These are phyloP conservation scores for Leishmania guyanensis DNA, from an alignment of 208 protist genomes.

Conservation along the genomic window DNA sequence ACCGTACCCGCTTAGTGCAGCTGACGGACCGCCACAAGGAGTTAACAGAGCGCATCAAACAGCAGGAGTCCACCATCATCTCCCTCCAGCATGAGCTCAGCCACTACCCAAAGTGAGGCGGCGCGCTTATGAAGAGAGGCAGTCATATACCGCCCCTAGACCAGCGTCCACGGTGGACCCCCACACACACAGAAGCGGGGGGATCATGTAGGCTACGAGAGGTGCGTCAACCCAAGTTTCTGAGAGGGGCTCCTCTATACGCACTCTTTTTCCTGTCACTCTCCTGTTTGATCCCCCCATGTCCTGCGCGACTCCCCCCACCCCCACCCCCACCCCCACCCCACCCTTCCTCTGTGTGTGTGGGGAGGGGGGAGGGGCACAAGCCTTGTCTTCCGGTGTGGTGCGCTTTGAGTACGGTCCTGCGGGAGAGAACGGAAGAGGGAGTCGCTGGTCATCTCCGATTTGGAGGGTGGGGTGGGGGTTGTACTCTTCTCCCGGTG, in stretches of 20 bases:
- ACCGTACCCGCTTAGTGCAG: conserved; percentile 75
- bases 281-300: background rate
- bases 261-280: background rate
- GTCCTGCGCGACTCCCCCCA: too few relatives aligned
- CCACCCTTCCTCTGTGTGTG: background rate
- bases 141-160: background rate
- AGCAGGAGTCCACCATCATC: conserved; percentile 62
- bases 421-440: background rate
- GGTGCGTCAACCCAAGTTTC: background rate
- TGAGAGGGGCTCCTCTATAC: background rate
- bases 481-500: background rate
- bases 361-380: background rate
- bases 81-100: conserved; percentile 62
- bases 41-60: conserved; percentile 53
- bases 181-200: background rate
- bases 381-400: background rate
- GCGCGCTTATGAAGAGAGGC: background rate
- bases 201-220: background rate
- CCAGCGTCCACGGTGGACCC: background rate
- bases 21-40: conserved; percentile 79
- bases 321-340: background rate
- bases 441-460: background rate
- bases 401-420: background rate
- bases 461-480: background rate
- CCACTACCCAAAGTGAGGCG: conserved; percentile 52